Base-by-base conservation (phyloP, 441 rosid species). In the Erysimum cheiri region DNA sequence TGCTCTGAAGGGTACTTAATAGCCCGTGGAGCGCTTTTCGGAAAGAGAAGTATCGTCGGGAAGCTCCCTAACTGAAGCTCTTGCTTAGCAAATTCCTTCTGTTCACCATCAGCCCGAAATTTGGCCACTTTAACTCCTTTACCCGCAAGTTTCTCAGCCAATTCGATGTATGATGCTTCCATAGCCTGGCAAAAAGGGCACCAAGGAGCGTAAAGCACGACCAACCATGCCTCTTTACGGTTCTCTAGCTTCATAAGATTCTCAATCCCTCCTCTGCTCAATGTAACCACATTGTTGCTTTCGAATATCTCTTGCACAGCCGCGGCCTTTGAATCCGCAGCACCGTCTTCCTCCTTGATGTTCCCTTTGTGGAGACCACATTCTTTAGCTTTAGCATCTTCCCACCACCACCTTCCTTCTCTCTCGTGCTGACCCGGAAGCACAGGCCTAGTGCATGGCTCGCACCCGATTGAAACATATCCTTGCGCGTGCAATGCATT, bases 331-430 rank as follows among this genome's bases (percentile, higher is more conserved):
- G 69, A 60, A 55, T 37, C 67, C 1, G 35, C 26, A 1, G 50
- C 68, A 0, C 69, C 73, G 49, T 54, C 62, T 63, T 73, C 77
- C 49, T 77, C 72, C 72, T 78, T 83, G 47, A 85, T 57, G 26
- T 85, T 83, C 47, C 87, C 87, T 66, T 80, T 85, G 49, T 83
- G 87, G 19, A 85, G 76, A 7, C 87, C 89, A 58, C 89, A 83
- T 54, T 85, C 87, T 64, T 85, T 85, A 11, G 87, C 87, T 62
- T 81, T 81, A 55, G 89, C 83, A 35, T 83, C 87, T 76, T 85
- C 87, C 87, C 89, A 85, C 85, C 89, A 83, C 89, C 85, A 85
- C 64, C 89, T 83, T 67, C 87, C 87, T 73, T 85, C 85, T 53
- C 87, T 75, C 71, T 85, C 89, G 17, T 80, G 87, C 56, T 85